A percentile compares a stretch with the other conserved stretches of the same genome.
Evolutionary conservation across 176 grass and related monocot species (phyloP).

Genomic region (Elymus sibiricus): DNA sequence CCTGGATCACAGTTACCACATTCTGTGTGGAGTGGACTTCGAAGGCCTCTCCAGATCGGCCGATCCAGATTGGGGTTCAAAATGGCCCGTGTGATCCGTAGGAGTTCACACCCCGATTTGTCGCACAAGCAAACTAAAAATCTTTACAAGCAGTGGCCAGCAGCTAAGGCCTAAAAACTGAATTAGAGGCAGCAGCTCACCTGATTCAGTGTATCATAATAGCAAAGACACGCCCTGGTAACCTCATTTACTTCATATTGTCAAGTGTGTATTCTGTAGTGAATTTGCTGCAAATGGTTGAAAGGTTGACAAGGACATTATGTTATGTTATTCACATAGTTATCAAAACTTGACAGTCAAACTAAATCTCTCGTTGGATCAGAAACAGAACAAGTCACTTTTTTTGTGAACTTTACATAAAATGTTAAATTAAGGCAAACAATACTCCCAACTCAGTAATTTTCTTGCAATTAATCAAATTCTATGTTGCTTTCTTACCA

Average conservation of each 20-base stretch:
- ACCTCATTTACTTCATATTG: neutral
- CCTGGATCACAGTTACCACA: neutral
- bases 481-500: neutral
- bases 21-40: neutral
- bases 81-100: neutral
- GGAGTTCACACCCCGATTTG: neutral
- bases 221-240: neutral
- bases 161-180: neutral
- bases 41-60: neutral
- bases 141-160: neutral
- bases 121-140: neutral
- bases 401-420: neutral
- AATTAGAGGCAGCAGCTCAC: neutral
- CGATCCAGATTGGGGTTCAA: neutral
- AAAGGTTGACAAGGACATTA: neutral
- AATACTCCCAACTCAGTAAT: neutral
- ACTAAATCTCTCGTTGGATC: neutral
- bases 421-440: slow-evolving; percentile 11
- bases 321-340: neutral
- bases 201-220: slow-evolving; percentile 3
- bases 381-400: neutral
- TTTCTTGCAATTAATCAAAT: neutral
- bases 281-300: neutral
- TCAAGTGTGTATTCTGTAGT: neutral
- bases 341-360: neutral